phyloP scores from a whole-genome alignment of 2,329 filamentous ascomycete genomes.

The Pseudogymnoascus pannorum region DNA sequence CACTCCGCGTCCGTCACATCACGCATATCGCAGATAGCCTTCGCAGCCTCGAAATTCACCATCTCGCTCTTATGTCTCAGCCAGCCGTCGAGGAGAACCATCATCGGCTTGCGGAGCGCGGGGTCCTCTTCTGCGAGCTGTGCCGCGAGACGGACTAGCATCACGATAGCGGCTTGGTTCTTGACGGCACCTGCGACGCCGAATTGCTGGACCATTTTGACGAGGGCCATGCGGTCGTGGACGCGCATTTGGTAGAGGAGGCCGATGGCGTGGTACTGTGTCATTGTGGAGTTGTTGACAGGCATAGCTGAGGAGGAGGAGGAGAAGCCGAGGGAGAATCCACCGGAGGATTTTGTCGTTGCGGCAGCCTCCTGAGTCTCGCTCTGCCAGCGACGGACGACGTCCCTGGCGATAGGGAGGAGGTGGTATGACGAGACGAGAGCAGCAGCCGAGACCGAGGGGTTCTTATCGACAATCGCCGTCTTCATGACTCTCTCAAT shows the following conservation, averaged over 20 bases:
- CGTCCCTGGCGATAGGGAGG: constrained; percentile 88
- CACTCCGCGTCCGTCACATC: constrained; percentile 91
- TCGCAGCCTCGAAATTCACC: constrained; percentile 98
- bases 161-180: constrained; percentile 84
- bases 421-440: constrained; percentile 97
- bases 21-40: constrained; percentile 91
- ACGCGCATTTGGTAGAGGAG: constrained; percentile 96
- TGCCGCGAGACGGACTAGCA: constrained; percentile 86
- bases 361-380: constrained; percentile 96
- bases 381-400: constrained; percentile 95
- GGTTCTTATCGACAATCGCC: constrained; percentile 97
- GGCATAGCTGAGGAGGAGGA: constrained; percentile 65
- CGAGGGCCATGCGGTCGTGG: constrained; percentile 94
- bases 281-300: constrained; percentile 94
- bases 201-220: constrained; percentile 99
- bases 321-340: constrained; percentile 89
- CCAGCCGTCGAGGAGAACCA: constrained; percentile 93
- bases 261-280: constrained; percentile 96
- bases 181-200: constrained; percentile 85
- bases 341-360: constrained; percentile 77
- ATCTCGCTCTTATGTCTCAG: constrained; percentile 97
- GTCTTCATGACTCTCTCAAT: constrained; percentile 99
- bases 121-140: constrained; percentile 91
- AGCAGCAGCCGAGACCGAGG: constrained; percentile 91
- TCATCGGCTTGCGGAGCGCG: constrained; percentile 88